Evolutionary conservation across 2,329 filamentous ascomycete species (phyloP), one percentile per base, ranked within the genome.

Genomic region (Colletotrichum cuscutae): DNA sequence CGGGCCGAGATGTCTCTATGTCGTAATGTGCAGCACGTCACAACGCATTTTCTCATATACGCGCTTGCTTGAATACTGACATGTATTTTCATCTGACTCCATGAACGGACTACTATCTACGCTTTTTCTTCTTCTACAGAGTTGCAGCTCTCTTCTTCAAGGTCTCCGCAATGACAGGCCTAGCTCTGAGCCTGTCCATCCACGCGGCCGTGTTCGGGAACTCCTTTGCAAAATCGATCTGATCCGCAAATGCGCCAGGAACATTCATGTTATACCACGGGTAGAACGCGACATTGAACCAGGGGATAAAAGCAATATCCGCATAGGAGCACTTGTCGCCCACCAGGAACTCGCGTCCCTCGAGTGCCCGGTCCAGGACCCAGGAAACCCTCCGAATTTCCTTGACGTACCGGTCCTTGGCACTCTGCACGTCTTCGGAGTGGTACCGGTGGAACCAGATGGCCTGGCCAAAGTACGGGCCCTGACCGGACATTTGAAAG

Each of bases 401-500:
- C 42, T 49, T 49, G 19, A 49, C 79, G 73, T 82, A 82, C 15
- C 80, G 77, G 22, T 78, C 73, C 74, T 78, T 80, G 59, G 79
- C 79, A 2, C 72, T 77, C 5, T 76, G 76, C 13, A 80, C 67
- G 19, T 77, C 68, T 54, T 79, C 79, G 4, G 68, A 70, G 65
- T 81, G 76, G 64, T 80, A 30, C 30, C 75, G 68, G 15, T 54
- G 56, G 76, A 86, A 86, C 81, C 82, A 83, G 7, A 65, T 75
- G 4, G 68, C 73, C 72, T 86, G 82, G 2, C 85, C 85, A 58
- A 77, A 86, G 75, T 86, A 87, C 0, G 84, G 85, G 0, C 83
- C 85, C 75, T 86, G 84, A 6, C 84, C 83, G 59, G 77, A 80
- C 74, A 81, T 82, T 76, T 87, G 85, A 76, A 86, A 88, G 68